Evolutionary conservation across 441 rosid genomes (phyloP).

Genomic region (Arabidopsis lyrata): DNA sequence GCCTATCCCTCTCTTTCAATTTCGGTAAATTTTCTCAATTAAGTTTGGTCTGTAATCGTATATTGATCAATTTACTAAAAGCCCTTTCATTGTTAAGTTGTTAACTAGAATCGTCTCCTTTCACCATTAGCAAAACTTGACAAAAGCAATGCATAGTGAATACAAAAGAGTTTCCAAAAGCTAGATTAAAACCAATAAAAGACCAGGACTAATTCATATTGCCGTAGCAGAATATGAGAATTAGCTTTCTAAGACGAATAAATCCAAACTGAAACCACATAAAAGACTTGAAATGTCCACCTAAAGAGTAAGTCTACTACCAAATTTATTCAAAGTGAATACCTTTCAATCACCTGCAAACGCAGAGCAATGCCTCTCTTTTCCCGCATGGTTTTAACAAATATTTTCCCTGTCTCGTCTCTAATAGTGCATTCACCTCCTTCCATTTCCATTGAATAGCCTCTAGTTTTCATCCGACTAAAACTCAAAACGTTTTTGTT

Average conservation of each 20-base stretch:
- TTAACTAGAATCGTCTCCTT: not conserved
- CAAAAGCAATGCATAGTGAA: not conserved
- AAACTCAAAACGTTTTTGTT: conserved; percentile 3
- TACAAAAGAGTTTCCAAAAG: conserved; percentile 9
- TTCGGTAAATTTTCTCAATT: conserved; percentile 35
- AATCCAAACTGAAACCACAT: too few relatives aligned
- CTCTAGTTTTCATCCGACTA: not conserved
- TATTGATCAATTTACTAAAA: conserved; percentile 27
- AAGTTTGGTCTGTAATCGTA: conserved; percentile 41
- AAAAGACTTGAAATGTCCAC: too few relatives aligned
- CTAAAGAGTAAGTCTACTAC: too few relatives aligned
- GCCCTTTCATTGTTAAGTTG: not conserved
- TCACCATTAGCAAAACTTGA: conserved; percentile 13
- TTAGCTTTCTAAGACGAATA: not conserved
- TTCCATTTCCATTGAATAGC: not conserved
- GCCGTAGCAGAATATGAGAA: too few relatives aligned
- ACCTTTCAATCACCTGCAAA: conserved; percentile 1
- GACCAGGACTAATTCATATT: too few relatives aligned
- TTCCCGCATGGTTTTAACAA: not conserved
- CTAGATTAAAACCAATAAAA: not conserved
- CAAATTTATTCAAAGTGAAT: too few relatives aligned
- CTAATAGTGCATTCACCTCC: not conserved
- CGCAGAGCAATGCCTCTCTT: not conserved
- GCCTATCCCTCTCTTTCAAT: conserved; percentile 32
- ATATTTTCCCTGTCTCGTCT: not conserved